Evolutionary conservation across 352 stramenopile genomes (phyloP), one percentile per base, ranked within the genome.

Genomic region (Phytopythium mirpurense): DNA sequence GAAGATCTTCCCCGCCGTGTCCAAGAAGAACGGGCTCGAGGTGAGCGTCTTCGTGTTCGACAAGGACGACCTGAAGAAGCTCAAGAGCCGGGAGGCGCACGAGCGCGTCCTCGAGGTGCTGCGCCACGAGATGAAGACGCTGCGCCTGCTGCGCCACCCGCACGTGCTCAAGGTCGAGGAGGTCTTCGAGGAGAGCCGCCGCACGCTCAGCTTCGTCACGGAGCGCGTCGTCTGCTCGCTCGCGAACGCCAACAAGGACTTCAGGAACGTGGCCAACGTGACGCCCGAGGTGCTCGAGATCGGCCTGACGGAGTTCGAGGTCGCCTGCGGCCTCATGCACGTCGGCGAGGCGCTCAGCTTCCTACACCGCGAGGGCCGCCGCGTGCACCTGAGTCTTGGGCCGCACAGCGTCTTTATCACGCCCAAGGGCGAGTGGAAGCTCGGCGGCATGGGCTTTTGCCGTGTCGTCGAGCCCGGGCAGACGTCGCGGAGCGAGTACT

Each of bases 331-430:
- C 2, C 67, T 97, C 51, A 93, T 95, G 74, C 82, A 93, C 61
- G 60, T 97, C 26, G 84, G 84, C 46, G 86, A 96, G 58, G 87
- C 86, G 57, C 76, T 97, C 35, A 93, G 89, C 60, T 96, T 96
- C 54, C 60, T 96, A 43, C 86, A 97, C 57, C 83, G 82, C n/a
- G 88, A 96, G 67, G 76, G 82, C 21, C 79, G 89, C 2, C 83
- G 88, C 38, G 76, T 97, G 50, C 88, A 96, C 53, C 57, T 96
- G 37, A 95, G 76, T 60, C 51, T 96, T 1, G 72, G 80, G 6
- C 88, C 89, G 26, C 73, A 93, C 49, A 96, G 85, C 42, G 86
- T 96, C 56, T 96, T 97, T 63, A 88, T 97, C 27, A 95, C 89
- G 41, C 81, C 87, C 37, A 96, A 92, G 60, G 89, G 89, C 51